phyloP scores from a whole-genome alignment of 192 early-diverging fungal species.

The Podochytrium sp. region DNA sequence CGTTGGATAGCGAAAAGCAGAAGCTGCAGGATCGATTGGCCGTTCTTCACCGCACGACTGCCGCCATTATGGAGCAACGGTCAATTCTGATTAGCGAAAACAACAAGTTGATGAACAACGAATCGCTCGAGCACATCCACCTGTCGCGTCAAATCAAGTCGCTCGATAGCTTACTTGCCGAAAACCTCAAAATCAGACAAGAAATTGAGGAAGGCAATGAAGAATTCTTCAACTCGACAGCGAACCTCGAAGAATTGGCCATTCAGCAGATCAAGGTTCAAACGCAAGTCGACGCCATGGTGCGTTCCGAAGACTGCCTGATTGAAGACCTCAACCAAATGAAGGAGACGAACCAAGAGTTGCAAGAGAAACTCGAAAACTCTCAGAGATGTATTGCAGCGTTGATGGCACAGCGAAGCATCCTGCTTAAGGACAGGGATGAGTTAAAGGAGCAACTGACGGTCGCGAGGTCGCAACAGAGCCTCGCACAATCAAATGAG shows the following conservation, averaged over 20 bases:
- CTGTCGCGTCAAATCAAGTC: constrained; percentile 24
- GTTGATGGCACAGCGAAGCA: constrained; percentile 27
- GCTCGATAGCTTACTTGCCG: constrained; percentile 17
- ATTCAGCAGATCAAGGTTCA: constrained; percentile 2
- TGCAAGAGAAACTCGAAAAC: constrained; percentile 21
- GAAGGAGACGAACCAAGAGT: constrained; percentile 15
- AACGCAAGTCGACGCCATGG: constrained; percentile 14
- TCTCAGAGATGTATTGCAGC: constrained; percentile 13
- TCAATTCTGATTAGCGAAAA: constrained; percentile 30
- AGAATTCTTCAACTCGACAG: background rate
- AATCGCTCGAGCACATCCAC: background rate
- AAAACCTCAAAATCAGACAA: background rate
- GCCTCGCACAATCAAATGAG: background rate
- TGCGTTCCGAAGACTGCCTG: constrained; percentile 26
- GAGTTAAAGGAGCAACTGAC: constrained; percentile 5
- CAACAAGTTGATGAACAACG: constrained; percentile 8
- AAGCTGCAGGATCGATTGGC: constrained; percentile 10
- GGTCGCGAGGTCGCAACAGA: constrained; percentile 10
- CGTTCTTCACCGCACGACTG: constrained; percentile 25
- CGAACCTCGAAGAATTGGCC: constrained; percentile 10
- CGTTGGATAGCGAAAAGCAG: constrained; percentile 16
- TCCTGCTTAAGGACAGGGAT: constrained; percentile 32
- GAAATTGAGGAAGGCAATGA: background rate
- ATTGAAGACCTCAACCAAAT: constrained; percentile 24
- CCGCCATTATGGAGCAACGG: constrained; percentile 33